Base-by-base conservation (phyloP, 2,329 filamentous ascomycete species). In the Botrytis sinoallii region DNA sequence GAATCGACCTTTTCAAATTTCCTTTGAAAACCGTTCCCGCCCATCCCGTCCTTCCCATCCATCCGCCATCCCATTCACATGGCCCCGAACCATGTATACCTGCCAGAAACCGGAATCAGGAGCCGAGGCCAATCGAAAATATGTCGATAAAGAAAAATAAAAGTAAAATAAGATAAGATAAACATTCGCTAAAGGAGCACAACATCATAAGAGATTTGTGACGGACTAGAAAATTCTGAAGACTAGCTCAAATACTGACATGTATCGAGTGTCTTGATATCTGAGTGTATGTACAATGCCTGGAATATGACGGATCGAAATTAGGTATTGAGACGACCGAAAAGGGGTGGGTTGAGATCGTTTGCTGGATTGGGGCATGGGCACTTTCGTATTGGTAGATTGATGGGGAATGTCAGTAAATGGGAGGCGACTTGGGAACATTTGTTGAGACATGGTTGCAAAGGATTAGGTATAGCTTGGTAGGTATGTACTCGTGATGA, bases 231-330 rank as follows among this genome's bases (percentile, higher is more conserved):
- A 69, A 57, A 44, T 57, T 57, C 38, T 57, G 48, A 20, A 69
- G 48, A 69, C 38, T 32, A 69, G 66, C 66, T 57, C n/a, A 44
- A 59, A 32, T 57, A 48, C 48, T 32, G 22, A 52, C 68, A 38
- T 42, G 29, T 18, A 57, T 59, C n/a, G 20, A 57, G 48, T 48
- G 29, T 57, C 20, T 38, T 38, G 8, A 10, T 52, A 25, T 52
- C 22, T 48, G 66, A 22, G 10, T 55, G 18, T 57, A 69, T 69
- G 48, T 69, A 69, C 66, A 69, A 69, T 32, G 48, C n/a, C 25
- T 57, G 48, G 29, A 35, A 57, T 69, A 42, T 57, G 35, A 57
- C 29, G 48, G 55, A 14, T 57, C n/a, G 48, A 42, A 20, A 40
- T 68, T 57, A 42, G 48, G 20, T 68, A 68, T 40, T n/a, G 35